Evolutionary conservation across 257 asterid species (phyloP), one percentile per base, ranked within the genome.

Genomic region (Gardenia jasminoides): DNA sequence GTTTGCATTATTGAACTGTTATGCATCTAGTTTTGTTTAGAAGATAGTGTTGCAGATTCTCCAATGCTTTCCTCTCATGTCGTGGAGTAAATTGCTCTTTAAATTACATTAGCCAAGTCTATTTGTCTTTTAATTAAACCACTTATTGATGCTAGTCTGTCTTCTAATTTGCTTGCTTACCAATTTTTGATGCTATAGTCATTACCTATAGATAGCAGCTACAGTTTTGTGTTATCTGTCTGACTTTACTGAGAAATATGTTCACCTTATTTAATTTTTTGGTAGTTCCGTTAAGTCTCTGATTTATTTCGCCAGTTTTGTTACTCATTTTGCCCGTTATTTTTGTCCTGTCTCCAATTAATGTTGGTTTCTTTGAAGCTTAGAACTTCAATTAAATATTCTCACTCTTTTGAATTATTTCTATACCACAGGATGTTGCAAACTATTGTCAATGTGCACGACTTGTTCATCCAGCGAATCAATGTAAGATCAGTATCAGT

Each of bases 381-480:
- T 67, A 13, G 19, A 50, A 48, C 2, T n/a, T 2, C 10, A 31
- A 7, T 31, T 12, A 12, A 67, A 30, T 6, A 26, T 67, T 22
- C 75, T 82, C 15, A 82, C 43, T 24, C 58, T 56, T 1, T 70
- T 46, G 30, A 44, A 74, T 77, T 54, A 43, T 61, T 71, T 76
- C 15, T 39, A 24, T 72, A 54, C 31, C 70, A 64, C 67, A 86
- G 88, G 83, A 44, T 72, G 82, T 75, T 82, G 75, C 64, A 46
- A n/a, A 39, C 58, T 15, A 5, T 58, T 54, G 7, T 22, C 79
- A 67, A 19, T 80, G 78, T 80, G 85, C 81, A 61, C 80, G 44
- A 36, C 72, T 84, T 77, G 43, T 86, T 71, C 75, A 75, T 65
- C 88, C 83, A 46, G 68, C 31, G 17, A 76, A 33, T 66, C 79